phyloP scores from a whole-genome alignment of 1,139 yeast genomes.

The Geotrichum candidum region DNA sequence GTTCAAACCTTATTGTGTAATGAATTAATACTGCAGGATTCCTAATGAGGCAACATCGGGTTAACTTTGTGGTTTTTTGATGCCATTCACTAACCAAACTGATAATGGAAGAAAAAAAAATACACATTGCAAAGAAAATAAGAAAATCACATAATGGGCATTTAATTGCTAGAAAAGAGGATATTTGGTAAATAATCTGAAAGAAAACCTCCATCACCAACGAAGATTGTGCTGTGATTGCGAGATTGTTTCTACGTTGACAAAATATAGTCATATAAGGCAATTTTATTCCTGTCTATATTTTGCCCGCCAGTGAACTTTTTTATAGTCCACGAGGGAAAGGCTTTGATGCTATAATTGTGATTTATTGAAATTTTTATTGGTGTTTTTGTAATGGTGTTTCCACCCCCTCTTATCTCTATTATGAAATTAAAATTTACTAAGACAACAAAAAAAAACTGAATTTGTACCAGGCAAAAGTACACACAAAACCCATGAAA shows the following conservation, averaged over 20 bases:
- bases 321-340: too few relatives aligned
- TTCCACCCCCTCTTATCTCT: too few relatives aligned
- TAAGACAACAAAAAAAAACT: too few relatives aligned
- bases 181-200: background rate
- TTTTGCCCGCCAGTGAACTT: too few relatives aligned
- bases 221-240: background rate
- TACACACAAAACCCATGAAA: background rate
- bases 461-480: background rate
- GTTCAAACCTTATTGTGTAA: background rate
- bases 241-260: background rate
- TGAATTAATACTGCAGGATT: background rate
- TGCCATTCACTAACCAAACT: background rate
- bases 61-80: background rate
- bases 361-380: too few relatives aligned
- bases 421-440: too few relatives aligned
- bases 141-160: background rate
- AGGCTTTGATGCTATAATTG: too few relatives aligned
- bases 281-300: too few relatives aligned
- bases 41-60: background rate
- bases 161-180: background rate
- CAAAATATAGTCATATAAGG: too few relatives aligned
- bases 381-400: too few relatives aligned
- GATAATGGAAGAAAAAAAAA: background rate
- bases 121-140: background rate
- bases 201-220: background rate